A percentile compares a stretch with the other conserved stretches of the same genome.
Evolutionary conservation across 306 rosid genomes (phyloP).

Genomic region (Prunus fruticosa): DNA sequence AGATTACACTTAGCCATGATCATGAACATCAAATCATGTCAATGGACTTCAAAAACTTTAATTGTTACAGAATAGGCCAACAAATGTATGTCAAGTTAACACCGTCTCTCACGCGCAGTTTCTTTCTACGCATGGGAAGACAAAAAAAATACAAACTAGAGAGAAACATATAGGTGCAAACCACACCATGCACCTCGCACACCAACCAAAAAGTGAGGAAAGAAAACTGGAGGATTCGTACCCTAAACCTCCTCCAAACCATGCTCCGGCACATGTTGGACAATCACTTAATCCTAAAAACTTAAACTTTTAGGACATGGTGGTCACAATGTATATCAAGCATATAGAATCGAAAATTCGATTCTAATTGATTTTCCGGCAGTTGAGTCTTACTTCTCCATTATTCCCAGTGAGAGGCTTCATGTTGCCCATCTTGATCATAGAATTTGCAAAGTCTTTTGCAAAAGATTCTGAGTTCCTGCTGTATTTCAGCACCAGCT

Average conservation of each 20-base stretch:
- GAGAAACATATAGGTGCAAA: not conserved
- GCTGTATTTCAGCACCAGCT: constrained; percentile 21
- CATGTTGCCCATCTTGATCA: constrained; percentile 38
- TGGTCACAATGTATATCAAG: not conserved
- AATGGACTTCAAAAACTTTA: not conserved
- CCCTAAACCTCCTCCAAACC: not conserved
- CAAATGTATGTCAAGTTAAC: not conserved
- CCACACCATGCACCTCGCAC: not conserved
- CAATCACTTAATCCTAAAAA: not conserved
- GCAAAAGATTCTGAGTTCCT: not conserved
- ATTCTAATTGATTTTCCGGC: constrained; percentile 16
- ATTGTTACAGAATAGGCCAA: no score
- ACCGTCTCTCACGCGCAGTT: not conserved
- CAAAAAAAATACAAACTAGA: not conserved
- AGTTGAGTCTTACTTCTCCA: constrained; percentile 29
- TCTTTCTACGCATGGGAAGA: not conserved
- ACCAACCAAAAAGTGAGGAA: not conserved
- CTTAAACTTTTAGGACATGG: not conserved
- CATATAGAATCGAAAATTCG: not conserved
- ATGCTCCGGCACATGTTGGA: not conserved
- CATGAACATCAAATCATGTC: not conserved
- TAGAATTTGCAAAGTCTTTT: constrained; percentile 17
- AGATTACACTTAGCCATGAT: not conserved
- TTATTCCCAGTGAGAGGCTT: constrained; percentile 20
- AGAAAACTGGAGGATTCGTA: not conserved